These are phyloP conservation scores for Nemania sp. DNA, from an alignment of 2,329 filamentous ascomycete species.

Conservation along the genomic window DNA sequence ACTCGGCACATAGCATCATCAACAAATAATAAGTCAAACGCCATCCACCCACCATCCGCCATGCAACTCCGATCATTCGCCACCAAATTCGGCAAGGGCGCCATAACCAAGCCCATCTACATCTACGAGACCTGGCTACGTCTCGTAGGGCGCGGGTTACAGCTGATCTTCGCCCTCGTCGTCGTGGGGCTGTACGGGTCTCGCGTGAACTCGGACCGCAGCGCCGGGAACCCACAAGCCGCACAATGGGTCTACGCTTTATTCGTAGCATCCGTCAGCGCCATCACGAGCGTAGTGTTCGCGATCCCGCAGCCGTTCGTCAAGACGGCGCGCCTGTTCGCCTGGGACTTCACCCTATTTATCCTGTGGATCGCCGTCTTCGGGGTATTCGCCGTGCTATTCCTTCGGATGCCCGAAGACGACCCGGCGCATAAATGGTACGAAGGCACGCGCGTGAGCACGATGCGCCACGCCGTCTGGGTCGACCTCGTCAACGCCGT, in stretches of 20 bases:
- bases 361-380: conserved; percentile 67
- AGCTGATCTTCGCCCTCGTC: conserved; percentile 70
- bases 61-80: conserved; percentile 32
- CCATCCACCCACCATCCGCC: background rate
- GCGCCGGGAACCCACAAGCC: conserved; percentile 45
- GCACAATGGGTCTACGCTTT: conserved; percentile 68
- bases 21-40: conserved; percentile 1
- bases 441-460: conserved; percentile 46
- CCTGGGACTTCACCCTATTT: conserved; percentile 49
- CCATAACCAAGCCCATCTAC: conserved; percentile 50
- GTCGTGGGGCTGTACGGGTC: conserved; percentile 70
- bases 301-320: conserved; percentile 42
- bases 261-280: conserved; percentile 57
- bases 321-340: conserved; percentile 47
- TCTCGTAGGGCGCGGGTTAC: conserved; percentile 62
- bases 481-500: conserved; percentile 68
- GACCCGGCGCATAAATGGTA: conserved; percentile 40
- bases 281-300: conserved; percentile 52
- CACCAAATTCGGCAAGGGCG: conserved; percentile 43
- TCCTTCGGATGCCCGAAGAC: conserved; percentile 60
- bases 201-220: conserved; percentile 55
- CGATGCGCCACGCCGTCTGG: conserved; percentile 75
- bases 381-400: conserved; percentile 73
- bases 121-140: conserved; percentile 52
- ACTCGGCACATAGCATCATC: background rate